Evolutionary conservation across 1,284 basidiomycete genomes (phyloP), one percentile per base, ranked within the genome.

Genomic region (Tilletiopsis washingtonensis): DNA sequence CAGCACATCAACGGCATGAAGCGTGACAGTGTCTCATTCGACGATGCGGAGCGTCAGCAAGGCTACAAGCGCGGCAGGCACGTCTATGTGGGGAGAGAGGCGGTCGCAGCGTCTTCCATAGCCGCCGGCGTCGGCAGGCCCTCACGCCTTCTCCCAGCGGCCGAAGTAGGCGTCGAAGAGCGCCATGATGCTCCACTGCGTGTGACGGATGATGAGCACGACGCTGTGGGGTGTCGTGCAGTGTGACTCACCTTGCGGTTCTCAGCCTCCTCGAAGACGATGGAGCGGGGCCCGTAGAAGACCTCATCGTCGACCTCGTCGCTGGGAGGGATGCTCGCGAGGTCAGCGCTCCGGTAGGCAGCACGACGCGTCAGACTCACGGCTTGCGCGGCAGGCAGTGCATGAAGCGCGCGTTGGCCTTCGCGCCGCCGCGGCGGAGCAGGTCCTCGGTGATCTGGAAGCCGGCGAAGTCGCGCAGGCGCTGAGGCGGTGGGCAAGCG

Each of bases 341-440:
- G 23, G 14, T n/a, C n/a, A n/a, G n/a, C n/a, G n/a, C n/a, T n/a
- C n/a, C n/a, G n/a, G n/a, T n/a, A n/a, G n/a, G n/a, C n/a, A n/a
- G n/a, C n/a, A n/a, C n/a, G n/a, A n/a, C 39, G 70, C 70, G 38
- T 71, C 67, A 21, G 71, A 94, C 76, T 98, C 93, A 61, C 49
- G 81, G 76, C 75, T 98, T 94, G 40, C 93, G 80, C 15, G 93
- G 94, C 40, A 98, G 78, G 74, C 93, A 98, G 73, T 98, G 93
- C 77, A 97, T 77, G 78, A 98, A 97, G 74, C 86, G 85, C 91
- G 91, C 96, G 67, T 90, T 78, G 2, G 82, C 80, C 43, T 89
- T 86, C 14, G 91, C 91, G 6, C 84, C 86, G 3, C 86, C 86
- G 45, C 81, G 54, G 15, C 62, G 65, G 40, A 71, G 70, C 41